Percentiles rank a stretch among this genome's conserved stretches.
Conservation (phyloP, 768 basidiomycete genomes). For the Guyanaporus albipodus region DNA sequence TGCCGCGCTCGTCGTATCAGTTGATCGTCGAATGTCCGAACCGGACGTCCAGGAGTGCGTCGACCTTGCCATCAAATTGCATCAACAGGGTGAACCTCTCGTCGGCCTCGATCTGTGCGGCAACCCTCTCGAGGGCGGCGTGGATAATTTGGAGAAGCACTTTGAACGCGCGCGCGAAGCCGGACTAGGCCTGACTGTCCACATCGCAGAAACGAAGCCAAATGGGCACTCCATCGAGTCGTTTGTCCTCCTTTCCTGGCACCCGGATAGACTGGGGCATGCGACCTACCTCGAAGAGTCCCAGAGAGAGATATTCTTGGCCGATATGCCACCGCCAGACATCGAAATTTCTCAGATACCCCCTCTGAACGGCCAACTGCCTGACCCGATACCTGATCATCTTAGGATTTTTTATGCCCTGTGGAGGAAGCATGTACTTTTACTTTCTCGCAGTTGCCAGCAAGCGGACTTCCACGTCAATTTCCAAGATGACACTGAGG, state of each 20-base stretch:
- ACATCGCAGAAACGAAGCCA: constrained; percentile 79
- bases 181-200: constrained; percentile 71
- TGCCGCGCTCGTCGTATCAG: constrained; percentile 64
- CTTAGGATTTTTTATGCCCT: constrained; percentile 22
- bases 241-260: constrained; percentile 52
- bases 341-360: constrained; percentile 16
- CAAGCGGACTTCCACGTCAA: constrained; percentile 12
- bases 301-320: constrained; percentile 46
- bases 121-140: constrained; percentile 59
- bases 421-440: constrained; percentile 21
- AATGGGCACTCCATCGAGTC: constrained; percentile 56
- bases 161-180: constrained; percentile 53
- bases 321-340: constrained; percentile 21
- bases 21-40: constrained; percentile 68
- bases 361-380: constrained; percentile 16
- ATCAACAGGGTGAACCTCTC: constrained; percentile 52
- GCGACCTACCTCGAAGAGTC: constrained; percentile 74
- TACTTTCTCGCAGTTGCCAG: constrained; percentile 18
- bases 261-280: constrained; percentile 70
- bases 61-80: constrained; percentile 51
- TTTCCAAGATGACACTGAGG: constrained; percentile 10
- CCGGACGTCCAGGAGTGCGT: constrained; percentile 53
- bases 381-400: constrained; percentile 21
- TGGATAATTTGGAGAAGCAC: constrained; percentile 45
- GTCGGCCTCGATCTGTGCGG: constrained; percentile 84